These are phyloP conservation scores for Zymoseptoria pseudotritici DNA, from an alignment of 2,329 filamentous ascomycete genomes.

Conservation along the genomic window DNA sequence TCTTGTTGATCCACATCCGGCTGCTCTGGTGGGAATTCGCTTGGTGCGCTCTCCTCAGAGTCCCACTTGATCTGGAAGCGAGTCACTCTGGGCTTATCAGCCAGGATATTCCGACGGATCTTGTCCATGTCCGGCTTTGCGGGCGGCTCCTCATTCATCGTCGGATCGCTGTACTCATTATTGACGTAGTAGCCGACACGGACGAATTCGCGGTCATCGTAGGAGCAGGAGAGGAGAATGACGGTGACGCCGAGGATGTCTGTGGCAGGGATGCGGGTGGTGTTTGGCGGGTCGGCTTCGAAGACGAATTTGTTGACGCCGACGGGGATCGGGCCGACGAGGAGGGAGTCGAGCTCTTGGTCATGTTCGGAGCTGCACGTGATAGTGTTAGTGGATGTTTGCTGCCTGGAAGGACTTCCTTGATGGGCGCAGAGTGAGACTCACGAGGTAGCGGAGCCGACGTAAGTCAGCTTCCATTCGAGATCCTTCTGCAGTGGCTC, in stretches of 20 bases:
- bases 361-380: conserved; percentile 77
- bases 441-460: conserved; percentile 94
- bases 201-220: conserved; percentile 93
- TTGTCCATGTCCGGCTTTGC: conserved; percentile 88
- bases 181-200: conserved; percentile 99
- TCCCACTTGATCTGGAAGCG: conserved; percentile 99
- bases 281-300: conserved; percentile 87
- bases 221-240: conserved; percentile 90
- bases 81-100: conserved; percentile 95
- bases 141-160: conserved; percentile 81
- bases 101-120: conserved; percentile 83
- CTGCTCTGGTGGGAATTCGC: conserved; percentile 95
- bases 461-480: conserved; percentile 98
- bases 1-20: conserved; percentile 83
- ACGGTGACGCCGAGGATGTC: conserved; percentile 97
- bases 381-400: background rate
- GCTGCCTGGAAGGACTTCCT: background rate
- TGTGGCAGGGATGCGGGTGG: conserved; percentile 80
- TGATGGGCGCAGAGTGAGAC: conserved; percentile 29
- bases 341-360: conserved; percentile 92
- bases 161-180: conserved; percentile 94
- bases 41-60: conserved; percentile 90
- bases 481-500: conserved; percentile 94
- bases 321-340: conserved; percentile 94
- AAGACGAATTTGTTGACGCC: conserved; percentile 99